Percentiles rank a stretch among this genome's conserved stretches.
These are phyloP conservation scores for Selaginella tamariscina DNA, from an alignment of 75 land plant species.

Conservation along the genomic window DNA sequence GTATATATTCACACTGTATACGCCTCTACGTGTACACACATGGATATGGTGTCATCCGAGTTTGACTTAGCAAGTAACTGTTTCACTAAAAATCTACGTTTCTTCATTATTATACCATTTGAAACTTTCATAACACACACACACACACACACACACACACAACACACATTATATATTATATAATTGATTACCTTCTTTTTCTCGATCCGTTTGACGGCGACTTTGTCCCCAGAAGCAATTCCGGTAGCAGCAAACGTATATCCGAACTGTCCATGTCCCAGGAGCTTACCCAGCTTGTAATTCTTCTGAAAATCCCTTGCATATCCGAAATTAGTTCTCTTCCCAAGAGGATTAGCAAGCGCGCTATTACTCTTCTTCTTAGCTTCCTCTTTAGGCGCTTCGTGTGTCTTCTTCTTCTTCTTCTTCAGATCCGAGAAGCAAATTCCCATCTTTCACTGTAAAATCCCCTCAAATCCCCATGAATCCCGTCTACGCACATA, in stretches of 20 bases:
- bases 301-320: constrained; percentile 39
- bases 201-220: constrained; percentile 87
- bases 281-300: constrained; percentile 64
- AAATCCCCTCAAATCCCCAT: too few relatives aligned
- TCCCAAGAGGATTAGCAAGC: constrained; percentile 26
- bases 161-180: too few relatives aligned
- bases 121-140: too few relatives aligned
- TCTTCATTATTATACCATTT: too few relatives aligned
- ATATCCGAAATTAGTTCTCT: constrained; percentile 84
- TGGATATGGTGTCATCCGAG: too few relatives aligned
- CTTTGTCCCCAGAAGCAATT: constrained; percentile 45
- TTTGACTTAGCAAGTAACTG: too few relatives aligned
- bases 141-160: too few relatives aligned
- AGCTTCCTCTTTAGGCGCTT: neutral
- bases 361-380: neutral
- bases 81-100: too few relatives aligned
- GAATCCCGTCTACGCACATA: neutral
- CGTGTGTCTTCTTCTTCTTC: neutral
- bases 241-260: constrained; percentile 78
- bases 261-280: constrained; percentile 94
- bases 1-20: too few relatives aligned
- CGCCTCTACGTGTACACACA: too few relatives aligned
- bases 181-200: constrained; percentile 55
- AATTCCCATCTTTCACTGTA: neutral
- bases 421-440: neutral